These are phyloP conservation scores for Oryza longistaminata DNA, from an alignment of 176 grass and related monocot genomes.

Conservation along the genomic window DNA sequence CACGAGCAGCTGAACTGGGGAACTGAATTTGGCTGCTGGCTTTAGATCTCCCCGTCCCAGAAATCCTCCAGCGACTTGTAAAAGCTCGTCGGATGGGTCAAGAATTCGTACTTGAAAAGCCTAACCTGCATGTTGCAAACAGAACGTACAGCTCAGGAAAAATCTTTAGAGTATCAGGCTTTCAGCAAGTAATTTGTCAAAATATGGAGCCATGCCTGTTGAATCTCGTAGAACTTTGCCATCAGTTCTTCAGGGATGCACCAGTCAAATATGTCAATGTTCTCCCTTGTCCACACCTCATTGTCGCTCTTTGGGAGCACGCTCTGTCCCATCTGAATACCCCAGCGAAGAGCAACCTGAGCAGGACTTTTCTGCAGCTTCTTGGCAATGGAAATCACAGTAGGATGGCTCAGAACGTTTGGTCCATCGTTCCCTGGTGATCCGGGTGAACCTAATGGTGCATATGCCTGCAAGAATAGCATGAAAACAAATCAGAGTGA, in stretches of 20 bases:
- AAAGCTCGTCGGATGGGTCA: conserved; percentile 38
- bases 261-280: conserved; percentile 47
- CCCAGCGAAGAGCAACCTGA: conserved; percentile 45
- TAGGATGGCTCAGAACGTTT: conserved; percentile 31
- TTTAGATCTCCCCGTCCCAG: conserved; percentile 48
- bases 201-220: conserved; percentile 25
- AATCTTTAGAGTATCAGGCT: neutral
- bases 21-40: neutral
- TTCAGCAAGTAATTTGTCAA: neutral
- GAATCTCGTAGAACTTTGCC: conserved; percentile 25
- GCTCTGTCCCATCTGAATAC: conserved; percentile 50
- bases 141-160: neutral
- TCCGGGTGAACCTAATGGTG: conserved; percentile 51
- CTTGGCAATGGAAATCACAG: conserved; percentile 28
- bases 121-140: conserved; percentile 33
- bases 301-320: conserved; percentile 51
- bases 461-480: conserved; percentile 41
- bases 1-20: neutral
- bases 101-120: conserved; percentile 36
- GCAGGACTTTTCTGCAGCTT: conserved; percentile 41
- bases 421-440: conserved; percentile 33
- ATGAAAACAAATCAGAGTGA: neutral
- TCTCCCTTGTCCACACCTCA: conserved; percentile 40
- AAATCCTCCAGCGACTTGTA: conserved; percentile 48
- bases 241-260: conserved; percentile 43